These are phyloP conservation scores for Macrocybe gigantea DNA, from an alignment of 768 basidiomycete species.

Conservation along the genomic window DNA sequence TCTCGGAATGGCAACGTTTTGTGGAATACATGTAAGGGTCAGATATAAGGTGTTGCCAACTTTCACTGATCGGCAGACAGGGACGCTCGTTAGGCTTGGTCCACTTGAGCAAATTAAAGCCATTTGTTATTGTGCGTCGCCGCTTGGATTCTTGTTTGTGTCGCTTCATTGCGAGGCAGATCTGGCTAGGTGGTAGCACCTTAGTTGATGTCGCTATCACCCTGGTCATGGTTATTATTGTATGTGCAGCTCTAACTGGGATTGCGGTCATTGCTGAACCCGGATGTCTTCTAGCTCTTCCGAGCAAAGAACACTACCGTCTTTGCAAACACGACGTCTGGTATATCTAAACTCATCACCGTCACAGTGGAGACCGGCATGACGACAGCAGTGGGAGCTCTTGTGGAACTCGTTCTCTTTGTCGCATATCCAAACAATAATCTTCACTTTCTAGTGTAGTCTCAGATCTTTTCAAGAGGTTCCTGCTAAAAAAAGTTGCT, in stretches of 20 bases:
- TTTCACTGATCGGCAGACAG: not conserved
- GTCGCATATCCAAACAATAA: slow-evolving; percentile 1
- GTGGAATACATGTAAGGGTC: slow-evolving; percentile 1
- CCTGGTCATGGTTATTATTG: slow-evolving; percentile 2
- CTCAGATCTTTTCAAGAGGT: too few relatives aligned
- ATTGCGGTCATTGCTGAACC: not conserved
- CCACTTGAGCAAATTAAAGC: not conserved
- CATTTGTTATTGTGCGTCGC: slow-evolving; percentile 1
- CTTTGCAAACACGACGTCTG: not conserved
- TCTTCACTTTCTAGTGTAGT: slow-evolving; percentile 4
- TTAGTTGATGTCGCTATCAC: slow-evolving; percentile 3
- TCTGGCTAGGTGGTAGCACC: slow-evolving; percentile 4
- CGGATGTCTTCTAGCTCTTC: not conserved
- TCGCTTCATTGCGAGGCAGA: not conserved
- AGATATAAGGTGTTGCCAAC: not conserved
- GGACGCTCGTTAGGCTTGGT: not conserved
- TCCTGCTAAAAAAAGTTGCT: not conserved
- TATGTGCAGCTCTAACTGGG: not conserved
- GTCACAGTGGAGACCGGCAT: slow-evolving; percentile 6
- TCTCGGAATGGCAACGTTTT: slow-evolving; percentile 2
- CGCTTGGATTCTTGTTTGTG: not conserved
- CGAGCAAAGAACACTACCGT: not conserved
- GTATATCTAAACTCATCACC: slow-evolving; percentile 3
- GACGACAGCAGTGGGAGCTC: slow-evolving; percentile 3
- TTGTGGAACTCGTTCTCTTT: slow-evolving; percentile 4